Evolutionary conservation across 345 rosid genomes (phyloP).

Genomic region (Eucalyptus viminalis): DNA sequence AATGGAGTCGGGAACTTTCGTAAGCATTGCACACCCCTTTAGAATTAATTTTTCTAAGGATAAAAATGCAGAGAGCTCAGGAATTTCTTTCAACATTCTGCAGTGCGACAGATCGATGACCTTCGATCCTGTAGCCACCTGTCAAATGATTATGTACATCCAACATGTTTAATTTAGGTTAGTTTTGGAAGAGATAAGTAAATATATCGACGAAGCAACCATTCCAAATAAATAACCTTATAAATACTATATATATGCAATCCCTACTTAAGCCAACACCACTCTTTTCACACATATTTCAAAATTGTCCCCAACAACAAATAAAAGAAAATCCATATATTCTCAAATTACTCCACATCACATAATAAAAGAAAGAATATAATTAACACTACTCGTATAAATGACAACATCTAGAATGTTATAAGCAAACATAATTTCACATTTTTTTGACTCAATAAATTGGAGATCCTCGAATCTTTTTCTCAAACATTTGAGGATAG

Average conservation of each 20-base stretch:
- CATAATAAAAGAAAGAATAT: not conserved
- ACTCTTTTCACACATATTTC: not conserved
- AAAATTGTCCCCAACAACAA: not conserved
- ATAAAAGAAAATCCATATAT: not conserved
- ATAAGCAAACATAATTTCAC: too few species aligned
- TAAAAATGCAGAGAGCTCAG: too few species aligned
- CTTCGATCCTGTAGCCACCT: not conserved
- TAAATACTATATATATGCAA: fast-evolving
- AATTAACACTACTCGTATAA: not conserved
- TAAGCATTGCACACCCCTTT: too few species aligned
- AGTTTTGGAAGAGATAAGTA: fast-evolving
- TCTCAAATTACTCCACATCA: not conserved
- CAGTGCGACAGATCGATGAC: too few species aligned
- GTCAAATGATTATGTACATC: not conserved
- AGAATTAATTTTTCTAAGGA: too few species aligned
- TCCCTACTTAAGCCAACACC: not conserved
- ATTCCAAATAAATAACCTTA: too few species aligned
- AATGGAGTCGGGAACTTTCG: too few species aligned
- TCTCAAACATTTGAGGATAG: too few species aligned
- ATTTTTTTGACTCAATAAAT: too few species aligned
- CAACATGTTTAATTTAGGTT: fast-evolving
- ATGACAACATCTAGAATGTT: too few species aligned
- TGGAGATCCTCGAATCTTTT: too few species aligned
- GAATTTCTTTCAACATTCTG: too few species aligned
- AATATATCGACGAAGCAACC: not conserved